Percentiles rank a stretch among this genome's conserved stretches.
Evolutionary conservation across 805 yeast genomes (phyloP).

Genomic region (Lachancea cidri): DNA sequence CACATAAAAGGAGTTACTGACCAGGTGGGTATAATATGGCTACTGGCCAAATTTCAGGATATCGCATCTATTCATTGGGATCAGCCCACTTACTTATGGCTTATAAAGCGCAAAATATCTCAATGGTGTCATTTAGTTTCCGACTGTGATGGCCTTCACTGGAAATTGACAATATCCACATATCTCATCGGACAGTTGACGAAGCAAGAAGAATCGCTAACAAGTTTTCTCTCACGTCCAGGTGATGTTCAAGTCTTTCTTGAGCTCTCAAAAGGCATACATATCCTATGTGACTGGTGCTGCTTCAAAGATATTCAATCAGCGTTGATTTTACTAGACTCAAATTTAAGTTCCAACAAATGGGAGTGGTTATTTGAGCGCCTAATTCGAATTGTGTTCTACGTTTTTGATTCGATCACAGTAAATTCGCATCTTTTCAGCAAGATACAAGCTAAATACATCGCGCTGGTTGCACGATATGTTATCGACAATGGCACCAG

Average conservation of each 20-base stretch:
- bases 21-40: constrained; percentile 14
- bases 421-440: background rate
- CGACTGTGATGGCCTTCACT: constrained; percentile 12
- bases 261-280: constrained; percentile 12
- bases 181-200: constrained; percentile 10
- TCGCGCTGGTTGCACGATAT: constrained; percentile 16
- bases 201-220: constrained; percentile 15
- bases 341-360: constrained; percentile 11
- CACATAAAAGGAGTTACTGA: background rate
- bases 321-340: constrained; percentile 11
- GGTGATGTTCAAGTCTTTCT: constrained; percentile 12
- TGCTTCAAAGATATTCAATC: constrained; percentile 13
- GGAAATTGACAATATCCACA: constrained; percentile 12
- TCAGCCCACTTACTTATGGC: constrained; percentile 18
- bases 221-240: constrained; percentile 10
- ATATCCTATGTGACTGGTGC: constrained; percentile 24
- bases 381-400: constrained; percentile 22
- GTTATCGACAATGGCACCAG: constrained; percentile 9
- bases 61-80: constrained; percentile 16
- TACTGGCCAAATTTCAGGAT: constrained; percentile 15
- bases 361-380: constrained; percentile 27
- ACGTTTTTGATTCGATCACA: constrained; percentile 19
- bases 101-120: constrained; percentile 23
- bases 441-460: constrained; percentile 15
- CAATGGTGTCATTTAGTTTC: constrained; percentile 19